Conservation (phyloP, 192 early-diverging fungal species). For the Backusella luteola region DNA sequence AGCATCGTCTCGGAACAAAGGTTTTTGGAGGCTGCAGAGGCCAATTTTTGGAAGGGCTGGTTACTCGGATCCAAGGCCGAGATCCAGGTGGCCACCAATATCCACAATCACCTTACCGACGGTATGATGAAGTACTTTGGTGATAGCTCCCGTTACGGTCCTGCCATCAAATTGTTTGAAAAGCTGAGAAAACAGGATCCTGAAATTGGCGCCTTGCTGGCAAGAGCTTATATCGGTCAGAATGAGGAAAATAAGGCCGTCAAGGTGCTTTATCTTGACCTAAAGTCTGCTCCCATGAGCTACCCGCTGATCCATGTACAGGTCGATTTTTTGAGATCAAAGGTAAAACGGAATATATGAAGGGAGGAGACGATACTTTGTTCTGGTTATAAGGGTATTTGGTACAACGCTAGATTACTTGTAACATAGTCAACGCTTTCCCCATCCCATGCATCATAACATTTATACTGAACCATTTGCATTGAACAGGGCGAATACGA, state of each 20-base stretch:
- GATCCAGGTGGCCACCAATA: slow-evolving; percentile 88
- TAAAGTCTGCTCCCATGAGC: slow-evolving; percentile 77
- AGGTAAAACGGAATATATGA: slow-evolving; percentile 44
- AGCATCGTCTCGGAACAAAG: slow-evolving; percentile 67
- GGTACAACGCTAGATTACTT: no score
- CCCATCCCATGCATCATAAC: neutral
- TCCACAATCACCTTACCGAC: slow-evolving; percentile 86
- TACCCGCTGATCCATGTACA: slow-evolving; percentile 89
- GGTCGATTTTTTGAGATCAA: slow-evolving; percentile 81
- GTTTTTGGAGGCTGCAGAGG: slow-evolving; percentile 82
- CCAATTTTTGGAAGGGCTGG: slow-evolving; percentile 93
- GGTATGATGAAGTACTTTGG: slow-evolving; percentile 90
- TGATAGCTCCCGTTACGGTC: slow-evolving; percentile 75
- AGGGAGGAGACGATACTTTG: neutral
- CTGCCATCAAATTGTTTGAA: slow-evolving; percentile 83
- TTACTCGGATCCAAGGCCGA: slow-evolving; percentile 90
- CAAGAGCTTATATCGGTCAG: slow-evolving; percentile 70
- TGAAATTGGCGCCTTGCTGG: slow-evolving; percentile 89
- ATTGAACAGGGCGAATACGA: slow-evolving; percentile 56
- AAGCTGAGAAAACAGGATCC: slow-evolving; percentile 75
- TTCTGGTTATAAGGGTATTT: no score
- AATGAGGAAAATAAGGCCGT: slow-evolving; percentile 96
- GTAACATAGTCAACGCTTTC: neutral
- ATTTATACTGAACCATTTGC: neutral
- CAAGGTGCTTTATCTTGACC: slow-evolving; percentile 79